A percentile compares a stretch with the other conserved stretches of the same genome.
phyloP scores from a whole-genome alignment of 345 rosid genomes.

The Gossypium herbaceum region DNA sequence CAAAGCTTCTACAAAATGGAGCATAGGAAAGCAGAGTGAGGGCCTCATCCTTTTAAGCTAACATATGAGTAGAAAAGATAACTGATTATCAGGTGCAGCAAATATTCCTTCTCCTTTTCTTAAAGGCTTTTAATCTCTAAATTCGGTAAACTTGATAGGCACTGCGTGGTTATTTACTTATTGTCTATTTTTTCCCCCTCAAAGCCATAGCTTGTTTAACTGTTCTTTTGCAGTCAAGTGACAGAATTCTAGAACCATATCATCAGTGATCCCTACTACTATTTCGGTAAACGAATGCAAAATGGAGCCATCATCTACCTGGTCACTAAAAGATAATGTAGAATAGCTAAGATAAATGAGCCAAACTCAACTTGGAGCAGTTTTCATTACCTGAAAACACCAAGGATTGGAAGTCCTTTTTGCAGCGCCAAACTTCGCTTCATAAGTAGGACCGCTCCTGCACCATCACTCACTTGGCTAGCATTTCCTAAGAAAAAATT shows the following conservation, averaged over 20 bases:
- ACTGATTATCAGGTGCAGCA: not conserved
- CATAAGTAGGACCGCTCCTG: slow-evolving; percentile 92
- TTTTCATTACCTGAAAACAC: slow-evolving; percentile 66
- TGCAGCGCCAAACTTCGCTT: slow-evolving; percentile 78
- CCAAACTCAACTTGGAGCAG: not conserved
- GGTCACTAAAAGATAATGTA: slow-evolving; percentile 2
- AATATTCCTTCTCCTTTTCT: not conserved
- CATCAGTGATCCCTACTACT: not conserved
- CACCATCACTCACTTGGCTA: slow-evolving; percentile 98
- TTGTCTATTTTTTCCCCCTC: not conserved
- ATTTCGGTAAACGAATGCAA: not conserved
- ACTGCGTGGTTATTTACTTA: slow-evolving; percentile 1
- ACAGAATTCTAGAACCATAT: not conserved
- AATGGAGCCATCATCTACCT: not conserved
- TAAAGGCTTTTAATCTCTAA: not conserved
- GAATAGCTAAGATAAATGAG: not conserved
- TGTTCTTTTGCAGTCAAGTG: not conserved
- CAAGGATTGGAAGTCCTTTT: slow-evolving; percentile 90
- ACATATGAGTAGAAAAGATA: not conserved
- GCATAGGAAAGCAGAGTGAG: slow-evolving; percentile 1
- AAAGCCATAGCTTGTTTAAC: not conserved
- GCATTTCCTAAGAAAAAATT: slow-evolving; percentile 58
- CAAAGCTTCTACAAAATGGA: slow-evolving; percentile 66
- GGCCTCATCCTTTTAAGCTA: not conserved
- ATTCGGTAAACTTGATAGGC: not conserved